Conservation (phyloP, 2,329 filamentous ascomycete genomes). For the Simplicillium aogashimaense region DNA sequence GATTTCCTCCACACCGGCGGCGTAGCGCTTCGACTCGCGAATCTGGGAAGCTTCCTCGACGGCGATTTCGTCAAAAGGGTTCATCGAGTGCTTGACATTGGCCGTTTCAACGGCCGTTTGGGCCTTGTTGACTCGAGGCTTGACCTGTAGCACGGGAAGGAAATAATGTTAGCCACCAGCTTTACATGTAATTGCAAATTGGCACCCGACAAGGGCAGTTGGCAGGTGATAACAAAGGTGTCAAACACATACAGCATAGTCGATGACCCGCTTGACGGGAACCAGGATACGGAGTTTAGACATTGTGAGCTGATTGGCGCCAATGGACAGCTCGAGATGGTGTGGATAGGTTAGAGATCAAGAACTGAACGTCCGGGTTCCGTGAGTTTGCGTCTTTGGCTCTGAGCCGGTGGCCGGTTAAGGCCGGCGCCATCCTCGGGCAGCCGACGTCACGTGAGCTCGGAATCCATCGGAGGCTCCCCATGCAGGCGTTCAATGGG, state of each 20-base stretch:
- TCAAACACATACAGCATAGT: constrained; percentile 63
- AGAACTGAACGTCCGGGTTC: constrained; percentile 3
- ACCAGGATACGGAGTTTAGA: constrained; percentile 65
- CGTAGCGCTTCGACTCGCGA: constrained; percentile 71
- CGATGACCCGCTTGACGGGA: constrained; percentile 75
- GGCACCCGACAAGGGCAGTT: too few relatives aligned
- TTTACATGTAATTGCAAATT: too few relatives aligned
- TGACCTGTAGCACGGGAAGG: constrained; percentile 39
- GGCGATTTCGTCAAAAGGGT: constrained; percentile 97
- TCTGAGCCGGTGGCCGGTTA: constrained; percentile 23
- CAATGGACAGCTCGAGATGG: constrained; percentile 12
- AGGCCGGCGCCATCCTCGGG: constrained; percentile 32
- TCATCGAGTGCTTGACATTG: constrained; percentile 95
- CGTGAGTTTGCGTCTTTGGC: constrained; percentile 10
- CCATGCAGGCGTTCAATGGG: too few relatives aligned
- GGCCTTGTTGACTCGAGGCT: constrained; percentile 59
- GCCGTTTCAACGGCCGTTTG: constrained; percentile 84
- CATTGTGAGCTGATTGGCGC: constrained; percentile 30
- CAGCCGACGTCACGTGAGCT: constrained; percentile 23
- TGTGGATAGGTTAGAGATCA: constrained; percentile 2
- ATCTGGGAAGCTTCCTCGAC: constrained; percentile 94
- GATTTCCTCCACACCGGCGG: constrained; percentile 78
- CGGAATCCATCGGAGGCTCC: constrained; percentile 3
- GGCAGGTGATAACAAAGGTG: too few relatives aligned
- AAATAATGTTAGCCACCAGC: too few relatives aligned